These are phyloP conservation scores for Asterophora parasitica DNA, from an alignment of 768 basidiomycete species.

Conservation along the genomic window DNA sequence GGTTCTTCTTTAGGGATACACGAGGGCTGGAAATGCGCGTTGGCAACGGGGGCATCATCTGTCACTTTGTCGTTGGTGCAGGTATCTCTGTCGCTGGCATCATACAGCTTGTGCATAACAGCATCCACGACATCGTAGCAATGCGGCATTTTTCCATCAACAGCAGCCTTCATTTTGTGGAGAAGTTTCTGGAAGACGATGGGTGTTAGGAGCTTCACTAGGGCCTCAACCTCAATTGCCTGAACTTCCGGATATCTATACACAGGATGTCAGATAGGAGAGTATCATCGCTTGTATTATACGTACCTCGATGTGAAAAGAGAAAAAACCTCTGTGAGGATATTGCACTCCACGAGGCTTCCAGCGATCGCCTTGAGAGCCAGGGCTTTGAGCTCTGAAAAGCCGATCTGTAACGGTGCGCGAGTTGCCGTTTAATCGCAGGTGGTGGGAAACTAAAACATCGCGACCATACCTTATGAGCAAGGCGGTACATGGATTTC, in stretches of 20 bases:
- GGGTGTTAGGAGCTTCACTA: constrained; percentile 3
- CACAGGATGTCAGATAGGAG: neutral
- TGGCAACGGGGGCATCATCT: no score
- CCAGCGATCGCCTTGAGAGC: constrained; percentile 17
- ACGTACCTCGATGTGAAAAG: constrained; percentile 20
- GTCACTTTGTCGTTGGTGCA: no score
- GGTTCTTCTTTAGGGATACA: no score
- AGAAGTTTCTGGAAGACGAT: constrained; percentile 1
- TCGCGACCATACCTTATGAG: constrained; percentile 27
- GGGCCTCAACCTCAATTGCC: constrained; percentile 3
- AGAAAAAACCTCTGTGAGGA: constrained; percentile 22
- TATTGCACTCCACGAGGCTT: constrained; percentile 17
- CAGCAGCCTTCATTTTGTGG: constrained; percentile 3
- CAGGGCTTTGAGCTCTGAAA: constrained; percentile 13
- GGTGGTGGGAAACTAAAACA: neutral
- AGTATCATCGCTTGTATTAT: neutral
- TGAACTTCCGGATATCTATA: constrained; percentile 14
- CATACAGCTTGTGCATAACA: neutral
- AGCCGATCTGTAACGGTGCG: constrained; percentile 13
- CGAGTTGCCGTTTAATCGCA: neutral
- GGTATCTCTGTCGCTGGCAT: neutral
- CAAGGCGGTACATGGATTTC: constrained; percentile 41
- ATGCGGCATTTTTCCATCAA: constrained; percentile 1
- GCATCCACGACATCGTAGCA: neutral
- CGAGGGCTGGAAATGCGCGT: no score